Base-by-base conservation (phyloP, 176 grass and related monocot species). In the Microstegium vimineum region DNA sequence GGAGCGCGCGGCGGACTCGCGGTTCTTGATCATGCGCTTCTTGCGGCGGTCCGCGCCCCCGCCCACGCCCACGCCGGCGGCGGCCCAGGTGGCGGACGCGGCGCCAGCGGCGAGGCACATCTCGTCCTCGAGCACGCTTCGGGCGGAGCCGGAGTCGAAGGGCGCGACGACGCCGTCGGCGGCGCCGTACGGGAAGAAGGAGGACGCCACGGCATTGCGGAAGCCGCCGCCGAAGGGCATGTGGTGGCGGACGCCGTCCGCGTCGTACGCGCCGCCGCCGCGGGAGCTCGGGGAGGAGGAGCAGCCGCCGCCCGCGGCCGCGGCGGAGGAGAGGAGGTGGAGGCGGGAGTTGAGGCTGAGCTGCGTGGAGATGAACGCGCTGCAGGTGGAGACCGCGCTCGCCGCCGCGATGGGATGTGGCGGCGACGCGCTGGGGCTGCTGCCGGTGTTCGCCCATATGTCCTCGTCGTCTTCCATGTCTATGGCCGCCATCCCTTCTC, bases 21-120 rank as follows among this genome's bases (percentile, higher is more conserved):
- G 84, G 80, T 94, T 94, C 92, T 94, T 94, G 52, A 94, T 90
- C 89, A 91, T 87, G 60, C 86, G 86, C 74, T 87, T 92, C 81
- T 84, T 87, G 60, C 84, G 83, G 47, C 52, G 80, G 36, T 94
- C 92, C 22, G 27, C 9, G 69, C 56, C 63, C 8, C 38, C 22
- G 75, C n/a, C n/a, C n/a, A n/a, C n/a, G n/a, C n/a, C n/a, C n/a
- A n/a, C n/a, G n/a, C 46, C 35, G 41, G 30, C 28, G 66, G 34
- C n/a, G n/a, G 45, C 32, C 80, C 62, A 71, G 49, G 38, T 5
- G 1, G 22, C 28, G 14, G n/a, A n/a, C n/a, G 70, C 61, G 11
- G 23, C 30, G 7, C 0, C 45, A 32, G 10, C 14, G 75, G n/a
- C 69, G 23, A 57, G 22, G 75, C 35, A 71, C 74, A 81, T 54